Evolutionary conservation across 1,139 yeast species (phyloP).

Genomic region (Suhomyces bribrorum): DNA sequence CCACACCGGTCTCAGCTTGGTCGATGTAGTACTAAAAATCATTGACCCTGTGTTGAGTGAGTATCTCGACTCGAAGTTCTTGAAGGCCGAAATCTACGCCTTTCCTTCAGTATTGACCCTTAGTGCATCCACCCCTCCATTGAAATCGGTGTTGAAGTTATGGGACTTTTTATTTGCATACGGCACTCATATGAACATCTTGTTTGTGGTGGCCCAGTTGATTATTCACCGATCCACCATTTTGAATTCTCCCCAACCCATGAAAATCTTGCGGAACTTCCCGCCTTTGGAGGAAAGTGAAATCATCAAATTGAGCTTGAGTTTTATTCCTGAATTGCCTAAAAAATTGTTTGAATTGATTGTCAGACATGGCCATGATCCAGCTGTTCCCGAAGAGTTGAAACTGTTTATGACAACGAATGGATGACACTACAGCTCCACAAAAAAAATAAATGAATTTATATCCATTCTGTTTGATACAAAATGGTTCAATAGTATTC

Average conservation of each 20-base stretch:
- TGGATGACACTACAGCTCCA: too few species aligned
- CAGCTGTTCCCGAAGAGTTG: constrained; percentile 41
- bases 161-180: constrained; percentile 94
- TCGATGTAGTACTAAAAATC: constrained; percentile 68
- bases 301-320: constrained; percentile 74
- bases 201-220: constrained; percentile 83
- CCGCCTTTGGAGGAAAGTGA: constrained; percentile 75
- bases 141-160: constrained; percentile 68
- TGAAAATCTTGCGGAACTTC: constrained; percentile 70
- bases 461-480: too few species aligned
- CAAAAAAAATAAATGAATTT: too few species aligned
- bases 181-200: constrained; percentile 84
- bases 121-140: constrained; percentile 88
- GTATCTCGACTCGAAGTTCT: constrained; percentile 60
- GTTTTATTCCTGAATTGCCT: constrained; percentile 79
- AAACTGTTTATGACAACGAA: constrained; percentile 22
- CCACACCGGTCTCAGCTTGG: constrained; percentile 69
- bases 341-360: constrained; percentile 65
- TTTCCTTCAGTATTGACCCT: constrained; percentile 85
- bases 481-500: too few species aligned
- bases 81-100: constrained; percentile 84
- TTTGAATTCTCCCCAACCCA: constrained; percentile 64
- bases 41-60: constrained; percentile 74
- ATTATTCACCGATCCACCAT: constrained; percentile 66
- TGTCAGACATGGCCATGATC: constrained; percentile 71